These are phyloP conservation scores for Penicillium sp. DNA, from an alignment of 2,329 filamentous ascomycete species.

Conservation along the genomic window DNA sequence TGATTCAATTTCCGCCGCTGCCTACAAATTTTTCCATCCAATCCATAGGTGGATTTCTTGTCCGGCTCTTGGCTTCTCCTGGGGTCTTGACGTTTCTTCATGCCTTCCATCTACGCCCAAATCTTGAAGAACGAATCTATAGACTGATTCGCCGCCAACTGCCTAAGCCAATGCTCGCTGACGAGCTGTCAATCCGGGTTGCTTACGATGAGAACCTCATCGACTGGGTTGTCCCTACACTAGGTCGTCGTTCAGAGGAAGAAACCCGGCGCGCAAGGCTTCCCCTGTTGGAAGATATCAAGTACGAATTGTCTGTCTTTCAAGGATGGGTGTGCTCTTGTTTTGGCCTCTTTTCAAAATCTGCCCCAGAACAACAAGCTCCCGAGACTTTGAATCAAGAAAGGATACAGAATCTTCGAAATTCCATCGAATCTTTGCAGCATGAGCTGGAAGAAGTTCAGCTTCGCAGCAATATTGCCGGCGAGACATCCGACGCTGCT, in stretches of 20 bases:
- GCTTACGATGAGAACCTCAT: conserved; percentile 47
- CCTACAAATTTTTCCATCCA: conserved; percentile 31
- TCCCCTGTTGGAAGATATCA: conserved; percentile 40
- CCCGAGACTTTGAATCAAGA: conserved; percentile 24
- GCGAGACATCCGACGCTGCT: conserved; percentile 16
- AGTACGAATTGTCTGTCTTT: conserved; percentile 38
- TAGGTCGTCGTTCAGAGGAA: conserved; percentile 45
- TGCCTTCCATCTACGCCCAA: conserved; percentile 38
- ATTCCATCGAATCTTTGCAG: conserved; percentile 36
- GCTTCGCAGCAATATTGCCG: conserved; percentile 13
- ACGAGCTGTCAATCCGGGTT: conserved; percentile 46
- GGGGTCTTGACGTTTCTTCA: conserved; percentile 40
- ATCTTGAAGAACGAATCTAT: conserved; percentile 45
- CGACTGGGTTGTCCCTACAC: conserved; percentile 46
- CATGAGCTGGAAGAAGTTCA: conserved; percentile 29
- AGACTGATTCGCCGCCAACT: conserved; percentile 42
- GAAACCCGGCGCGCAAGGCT: conserved; percentile 41
- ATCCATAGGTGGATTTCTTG: conserved; percentile 29
- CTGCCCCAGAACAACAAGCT: conserved; percentile 3
- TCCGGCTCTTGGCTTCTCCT: conserved; percentile 38
- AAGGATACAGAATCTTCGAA: conserved; percentile 32
- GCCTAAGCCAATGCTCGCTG: conserved; percentile 45
- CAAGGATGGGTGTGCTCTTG: conserved; percentile 36
- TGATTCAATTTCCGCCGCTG: conserved; percentile 37
- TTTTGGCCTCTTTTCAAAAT: conserved; percentile 30